Evolutionary conservation across 176 grass and related monocot genomes (phyloP).

Genomic region (Carex littledalei): DNA sequence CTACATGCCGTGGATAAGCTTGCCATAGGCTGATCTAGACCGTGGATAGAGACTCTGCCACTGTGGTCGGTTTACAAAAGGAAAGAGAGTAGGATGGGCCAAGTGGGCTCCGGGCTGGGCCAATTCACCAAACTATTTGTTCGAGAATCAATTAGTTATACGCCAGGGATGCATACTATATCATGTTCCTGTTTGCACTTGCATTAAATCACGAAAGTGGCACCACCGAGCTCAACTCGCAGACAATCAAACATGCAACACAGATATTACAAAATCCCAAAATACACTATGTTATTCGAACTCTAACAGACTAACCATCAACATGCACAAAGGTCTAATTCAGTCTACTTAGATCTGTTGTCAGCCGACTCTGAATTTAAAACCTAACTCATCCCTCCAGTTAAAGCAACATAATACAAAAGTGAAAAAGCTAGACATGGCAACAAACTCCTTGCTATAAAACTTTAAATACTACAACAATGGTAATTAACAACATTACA

Average conservation of each 20-base stretch:
- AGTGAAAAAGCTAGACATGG: background rate
- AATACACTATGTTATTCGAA: conserved; percentile 4
- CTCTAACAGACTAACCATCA: conserved; percentile 6
- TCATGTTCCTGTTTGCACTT: background rate
- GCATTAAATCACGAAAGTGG: background rate
- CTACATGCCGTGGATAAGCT: conserved; percentile 12
- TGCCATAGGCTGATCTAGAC: background rate
- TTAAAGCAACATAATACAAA: conserved; percentile 15
- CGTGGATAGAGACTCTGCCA: background rate
- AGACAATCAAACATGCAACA: background rate
- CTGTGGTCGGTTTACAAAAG: background rate
- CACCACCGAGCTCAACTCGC: background rate
- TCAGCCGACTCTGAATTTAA: conserved; percentile 4
- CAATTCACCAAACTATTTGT: background rate
- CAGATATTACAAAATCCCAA: background rate
- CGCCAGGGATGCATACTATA: background rate
- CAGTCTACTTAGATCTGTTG: conserved; percentile 15
- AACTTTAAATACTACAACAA: conserved; percentile 17
- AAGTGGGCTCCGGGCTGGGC: background rate
- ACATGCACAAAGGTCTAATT: conserved; percentile 6
- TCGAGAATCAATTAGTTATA: background rate
- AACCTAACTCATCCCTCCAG: conserved; percentile 7
- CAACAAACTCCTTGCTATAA: conserved; percentile 8
- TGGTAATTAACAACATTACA: conserved; percentile 19
- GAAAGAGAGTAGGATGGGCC: background rate